Base-by-base conservation (phyloP, 2,329 filamentous ascomycete genomes). In the Paraphoma sp. region DNA sequence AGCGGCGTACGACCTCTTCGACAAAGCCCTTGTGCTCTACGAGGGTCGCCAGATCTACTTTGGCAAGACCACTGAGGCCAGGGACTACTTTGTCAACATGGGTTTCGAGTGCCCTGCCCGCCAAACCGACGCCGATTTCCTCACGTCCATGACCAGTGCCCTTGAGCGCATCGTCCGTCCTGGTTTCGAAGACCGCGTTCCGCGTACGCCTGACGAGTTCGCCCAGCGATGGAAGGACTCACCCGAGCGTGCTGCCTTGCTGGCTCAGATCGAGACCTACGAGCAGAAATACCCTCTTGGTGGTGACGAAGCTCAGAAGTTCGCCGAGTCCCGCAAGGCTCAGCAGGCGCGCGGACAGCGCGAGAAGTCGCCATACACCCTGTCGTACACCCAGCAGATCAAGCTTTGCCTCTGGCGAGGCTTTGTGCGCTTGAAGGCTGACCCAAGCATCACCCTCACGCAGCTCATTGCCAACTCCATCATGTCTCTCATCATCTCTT, bases 371-470 rank as follows among this genome's bases (percentile, higher is more conserved):
- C 92, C 93, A 0, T 97, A 89, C 76, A 97, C 92, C 0, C 81
- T 97, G 38, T 94, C 92, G 0, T 91, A 89, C 63, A 48, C 57
- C 4, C 88, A 93, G 75, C 93, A 97, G 76, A 77, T 97, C 60
- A 75, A 84, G 57, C 86, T 97, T 11, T 97, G 93, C 73, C 80
- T 96, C 47, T 88, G 87, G 81, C 89, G 93, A 71, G 92, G 92
- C 10, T 95, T 89, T 80, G 86, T 87, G 69, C 87, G 93, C 50
- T 82, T 97, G 7, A 83, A 81, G 53, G 91, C 90, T 50, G 93
- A 97, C 71, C 89, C 90, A 17, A 89, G 85, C 69, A 80, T 95
- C 65, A 91, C 90, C 0, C 64, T 93, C 18, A 87, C 86, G 36
- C 83, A 87, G 56, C 82, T 87, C 1, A 79, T 92, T 53, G 90